Evolutionary conservation across 768 basidiomycete genomes (phyloP).

Genomic region (Obba rivulosa): DNA sequence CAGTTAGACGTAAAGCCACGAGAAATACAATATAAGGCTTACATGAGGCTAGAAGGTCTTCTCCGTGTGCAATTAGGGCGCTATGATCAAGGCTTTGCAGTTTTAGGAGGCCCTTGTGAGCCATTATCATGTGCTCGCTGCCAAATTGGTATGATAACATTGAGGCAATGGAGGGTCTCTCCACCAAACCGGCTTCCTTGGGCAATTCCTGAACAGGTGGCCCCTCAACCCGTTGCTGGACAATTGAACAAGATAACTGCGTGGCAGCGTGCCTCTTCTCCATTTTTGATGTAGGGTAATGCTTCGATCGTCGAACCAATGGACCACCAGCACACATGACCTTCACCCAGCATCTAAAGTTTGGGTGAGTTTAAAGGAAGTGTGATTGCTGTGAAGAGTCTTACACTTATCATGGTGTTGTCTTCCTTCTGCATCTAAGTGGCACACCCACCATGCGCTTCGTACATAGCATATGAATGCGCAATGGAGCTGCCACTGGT

Average conservation of each 20-base stretch:
- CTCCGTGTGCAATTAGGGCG: constrained; percentile 58
- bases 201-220: constrained; percentile 37
- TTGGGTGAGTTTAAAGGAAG: no score
- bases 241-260: constrained; percentile 26
- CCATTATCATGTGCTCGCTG: constrained; percentile 61
- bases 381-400: no score
- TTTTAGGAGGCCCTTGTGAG: constrained; percentile 57
- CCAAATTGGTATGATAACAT: constrained; percentile 61
- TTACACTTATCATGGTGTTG: constrained; percentile 77
- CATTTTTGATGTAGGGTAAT: constrained; percentile 62
- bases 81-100: constrained; percentile 66
- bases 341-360: constrained; percentile 74
- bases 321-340: constrained; percentile 64
- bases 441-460: constrained; percentile 47
- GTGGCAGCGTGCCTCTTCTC: constrained; percentile 57
- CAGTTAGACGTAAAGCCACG: constrained; percentile 9
- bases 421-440: constrained; percentile 63
- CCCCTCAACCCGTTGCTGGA: constrained; percentile 23
- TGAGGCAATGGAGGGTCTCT: constrained; percentile 64
- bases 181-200: constrained; percentile 42
- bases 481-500: constrained; percentile 55
- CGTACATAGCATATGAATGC: constrained; percentile 49
- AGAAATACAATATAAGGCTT: constrained; percentile 21
- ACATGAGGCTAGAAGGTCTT: constrained; percentile 53
- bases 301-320: constrained; percentile 60